Conservation (phyloP, 805 yeast genomes). For the Saturnispora ahearnii region DNA sequence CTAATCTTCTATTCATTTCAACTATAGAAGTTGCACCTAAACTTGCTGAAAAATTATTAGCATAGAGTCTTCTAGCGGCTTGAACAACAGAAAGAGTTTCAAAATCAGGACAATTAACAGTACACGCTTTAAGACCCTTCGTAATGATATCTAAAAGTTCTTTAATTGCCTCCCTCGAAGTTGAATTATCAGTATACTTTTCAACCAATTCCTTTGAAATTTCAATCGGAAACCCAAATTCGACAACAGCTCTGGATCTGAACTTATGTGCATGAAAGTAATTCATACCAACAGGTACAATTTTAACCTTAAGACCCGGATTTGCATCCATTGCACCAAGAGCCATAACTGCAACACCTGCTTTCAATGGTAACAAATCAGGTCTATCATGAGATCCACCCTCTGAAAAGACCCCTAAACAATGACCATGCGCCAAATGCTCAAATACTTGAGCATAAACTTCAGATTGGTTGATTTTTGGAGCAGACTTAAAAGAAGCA, state of each 20-base stretch:
- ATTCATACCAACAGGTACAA: slow-evolving; percentile 96
- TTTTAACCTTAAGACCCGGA: slow-evolving; percentile 68
- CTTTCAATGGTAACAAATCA: slow-evolving; percentile 82
- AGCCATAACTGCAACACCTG: slow-evolving; percentile 98
- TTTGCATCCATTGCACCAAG: slow-evolving; percentile 81
- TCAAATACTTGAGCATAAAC: slow-evolving; percentile 81
- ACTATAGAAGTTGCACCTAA: slow-evolving; percentile 77
- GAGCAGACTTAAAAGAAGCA: slow-evolving; percentile 61
- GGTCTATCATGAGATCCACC: slow-evolving; percentile 98
- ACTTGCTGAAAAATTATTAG: slow-evolving; percentile 59
- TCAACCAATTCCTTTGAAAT: slow-evolving; percentile 53
- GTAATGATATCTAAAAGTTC: slow-evolving; percentile 63
- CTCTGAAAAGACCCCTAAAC: slow-evolving; percentile 93
- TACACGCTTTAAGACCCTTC: slow-evolving; percentile 70
- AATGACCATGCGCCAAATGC: slow-evolving; percentile 70
- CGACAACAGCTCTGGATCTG: slow-evolving; percentile 90
- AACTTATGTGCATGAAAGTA: slow-evolving; percentile 94
- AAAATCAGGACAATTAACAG: slow-evolving; percentile 81
- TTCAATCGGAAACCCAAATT: slow-evolving; percentile 82
- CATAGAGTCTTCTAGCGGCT: slow-evolving; percentile 84
- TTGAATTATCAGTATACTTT: slow-evolving; percentile 48
- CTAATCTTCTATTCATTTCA: slow-evolving; percentile 83
- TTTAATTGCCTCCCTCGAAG: slow-evolving; percentile 65
- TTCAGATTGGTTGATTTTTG: slow-evolving; percentile 72
- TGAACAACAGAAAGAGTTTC: slow-evolving; percentile 85